A percentile compares a stretch with the other conserved stretches of the same genome.
These are phyloP conservation scores for Ceriops zippeliana DNA, from an alignment of 345 rosid genomes.

Conservation along the genomic window DNA sequence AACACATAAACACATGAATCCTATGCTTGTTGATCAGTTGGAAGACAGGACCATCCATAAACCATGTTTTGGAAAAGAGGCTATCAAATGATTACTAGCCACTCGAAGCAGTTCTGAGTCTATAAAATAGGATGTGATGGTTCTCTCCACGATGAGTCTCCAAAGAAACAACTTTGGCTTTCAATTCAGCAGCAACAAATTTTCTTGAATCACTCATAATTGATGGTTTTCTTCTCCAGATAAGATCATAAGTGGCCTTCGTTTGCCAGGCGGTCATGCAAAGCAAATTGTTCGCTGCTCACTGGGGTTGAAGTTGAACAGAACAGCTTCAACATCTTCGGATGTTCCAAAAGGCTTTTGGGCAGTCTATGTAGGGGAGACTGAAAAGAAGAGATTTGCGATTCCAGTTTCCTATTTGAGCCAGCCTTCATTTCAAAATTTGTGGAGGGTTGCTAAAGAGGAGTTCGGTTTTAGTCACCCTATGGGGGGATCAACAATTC, in stretches of 20 bases:
- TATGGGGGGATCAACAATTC: conserved; percentile 13
- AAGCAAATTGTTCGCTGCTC: neutral
- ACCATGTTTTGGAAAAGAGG: neutral
- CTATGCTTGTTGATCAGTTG: neutral
- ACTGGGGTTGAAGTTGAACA: neutral
- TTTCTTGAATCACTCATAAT: too few relatives aligned
- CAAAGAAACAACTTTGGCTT: neutral
- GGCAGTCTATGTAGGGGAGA: conserved; percentile 42
- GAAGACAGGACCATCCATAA: conserved; percentile 11
- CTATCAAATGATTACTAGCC: neutral
- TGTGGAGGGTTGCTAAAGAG: conserved; percentile 24
- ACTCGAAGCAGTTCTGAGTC: neutral
- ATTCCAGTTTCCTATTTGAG: conserved; percentile 38
- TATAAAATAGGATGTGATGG: neutral
- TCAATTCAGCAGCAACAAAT: neutral
- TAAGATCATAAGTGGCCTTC: neutral
- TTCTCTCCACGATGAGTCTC: neutral
- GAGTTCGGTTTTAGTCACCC: conserved; percentile 15
- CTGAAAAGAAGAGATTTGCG: conserved; percentile 31
- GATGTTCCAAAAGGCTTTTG: conserved; percentile 42
- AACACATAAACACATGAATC: too few relatives aligned
- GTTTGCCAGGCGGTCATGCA: conserved; percentile 10
- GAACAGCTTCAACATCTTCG: neutral
- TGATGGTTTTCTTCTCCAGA: neutral
- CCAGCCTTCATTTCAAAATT: conserved; percentile 38